Evolutionary conservation across 2,329 filamentous ascomycete species (phyloP), one percentile per base, ranked within the genome.

Genomic region (Rosellinia necatrix): DNA sequence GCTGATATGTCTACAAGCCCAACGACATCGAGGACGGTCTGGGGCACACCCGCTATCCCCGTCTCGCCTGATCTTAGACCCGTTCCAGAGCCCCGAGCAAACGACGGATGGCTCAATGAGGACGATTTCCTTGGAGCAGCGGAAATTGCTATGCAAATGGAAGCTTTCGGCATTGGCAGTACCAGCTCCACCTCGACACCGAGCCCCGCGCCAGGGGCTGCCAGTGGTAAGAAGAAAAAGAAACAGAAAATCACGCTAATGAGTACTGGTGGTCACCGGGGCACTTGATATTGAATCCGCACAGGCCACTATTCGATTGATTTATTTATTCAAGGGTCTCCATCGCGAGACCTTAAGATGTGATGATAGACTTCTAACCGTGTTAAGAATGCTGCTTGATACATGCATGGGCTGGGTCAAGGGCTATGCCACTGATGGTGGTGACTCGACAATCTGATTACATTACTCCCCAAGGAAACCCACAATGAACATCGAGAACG

Each of bases 81-180:
- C 2, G 59, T 73, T 9, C 65, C 71, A 9, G 70, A 75, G 24
- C 72, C 74, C 10, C 70, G 70, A 57, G 75, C 72, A 2, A 85
- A 92, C 59, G 92, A 97, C 70, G 93, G 92, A 0, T 97, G 92
- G 92, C 76, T 93, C 13, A 87, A 90, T 65, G 91, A 87, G 1
- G 90, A 96, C 66, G 86, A 88, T 54, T 84, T 96, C 53, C 70
- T 96, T 13, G 77, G 74, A 1, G 75, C 76, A 3, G 81, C 83
- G 1, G 88, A 91, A 52, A 67, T 87, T 4, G 78, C 82, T 12
- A 71, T 81, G 66, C 83, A 86, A 70, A 77, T 86, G 66, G 79
- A 85, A 65, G 82, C 82, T 2, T 69, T 84, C 49, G 70, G 79
- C 17, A 59, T 79, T 44, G 71, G 78, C 38, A 59, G 64, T 5